Conservation (phyloP, 2,329 filamentous ascomycete genomes). For the Exophiala oligosperma region DNA sequence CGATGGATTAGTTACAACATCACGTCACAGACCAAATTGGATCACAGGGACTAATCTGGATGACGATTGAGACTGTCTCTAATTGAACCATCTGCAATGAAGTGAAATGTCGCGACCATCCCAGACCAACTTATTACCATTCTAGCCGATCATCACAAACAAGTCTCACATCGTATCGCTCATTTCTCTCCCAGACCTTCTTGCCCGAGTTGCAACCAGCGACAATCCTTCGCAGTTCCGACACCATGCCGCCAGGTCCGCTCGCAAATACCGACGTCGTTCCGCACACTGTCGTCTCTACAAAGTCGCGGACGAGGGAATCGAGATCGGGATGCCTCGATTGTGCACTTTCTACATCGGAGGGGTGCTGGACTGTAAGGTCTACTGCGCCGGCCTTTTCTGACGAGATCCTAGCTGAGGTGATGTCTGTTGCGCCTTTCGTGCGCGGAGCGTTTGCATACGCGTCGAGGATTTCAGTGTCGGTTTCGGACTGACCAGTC, state of each 20-base stretch:
- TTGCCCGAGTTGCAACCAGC: slow-evolving; percentile 54
- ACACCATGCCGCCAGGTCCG: slow-evolving; percentile 61
- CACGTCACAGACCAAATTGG: too few species aligned
- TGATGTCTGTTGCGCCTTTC: background rate
- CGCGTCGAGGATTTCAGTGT: slow-evolving; percentile 19
- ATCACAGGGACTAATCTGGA: too few species aligned
- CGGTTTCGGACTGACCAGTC: slow-evolving; percentile 19
- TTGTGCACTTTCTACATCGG: slow-evolving; percentile 31
- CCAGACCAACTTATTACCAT: slow-evolving; percentile 18
- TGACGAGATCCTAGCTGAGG: slow-evolving; percentile 7
- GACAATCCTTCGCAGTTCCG: slow-evolving; percentile 56
- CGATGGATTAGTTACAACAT: too few species aligned
- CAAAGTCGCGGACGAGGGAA: slow-evolving; percentile 51
- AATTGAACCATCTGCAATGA: background rate
- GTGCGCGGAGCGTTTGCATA: too few species aligned
- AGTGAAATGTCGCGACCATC: background rate
- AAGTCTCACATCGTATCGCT: slow-evolving; percentile 56
- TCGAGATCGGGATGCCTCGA: slow-evolving; percentile 49
- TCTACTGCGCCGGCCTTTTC: slow-evolving; percentile 15
- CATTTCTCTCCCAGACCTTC: slow-evolving; percentile 60
- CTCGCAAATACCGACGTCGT: slow-evolving; percentile 60
- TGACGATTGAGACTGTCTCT: too few species aligned
- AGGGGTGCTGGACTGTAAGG: slow-evolving; percentile 20
- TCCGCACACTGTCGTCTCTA: slow-evolving; percentile 47
- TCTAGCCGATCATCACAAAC: slow-evolving; percentile 62